Conservation (phyloP, 2,329 filamentous ascomycete species). For the Ciborinia camelliae region DNA sequence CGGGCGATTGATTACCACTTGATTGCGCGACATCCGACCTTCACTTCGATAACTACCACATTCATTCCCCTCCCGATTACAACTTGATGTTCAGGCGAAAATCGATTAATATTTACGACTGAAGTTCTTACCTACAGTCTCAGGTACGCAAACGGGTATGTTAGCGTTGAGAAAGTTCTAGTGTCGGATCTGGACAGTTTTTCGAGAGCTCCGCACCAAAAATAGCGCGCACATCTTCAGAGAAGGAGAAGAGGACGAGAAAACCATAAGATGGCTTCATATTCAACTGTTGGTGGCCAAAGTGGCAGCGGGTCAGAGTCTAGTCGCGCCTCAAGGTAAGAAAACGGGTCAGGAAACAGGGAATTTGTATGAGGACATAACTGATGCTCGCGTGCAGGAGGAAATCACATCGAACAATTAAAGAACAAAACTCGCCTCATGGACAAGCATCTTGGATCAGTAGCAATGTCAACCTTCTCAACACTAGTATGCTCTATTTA, state of each 20-base stretch:
- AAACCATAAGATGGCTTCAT: slow-evolving; percentile 30
- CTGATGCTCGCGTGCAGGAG: slow-evolving; percentile 25
- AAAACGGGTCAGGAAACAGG: neutral
- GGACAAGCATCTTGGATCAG: slow-evolving; percentile 86
- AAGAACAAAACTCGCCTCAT: slow-evolving; percentile 57
- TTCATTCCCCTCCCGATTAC: neutral
- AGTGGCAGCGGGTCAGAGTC: slow-evolving; percentile 31
- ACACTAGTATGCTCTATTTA: slow-evolving; percentile 73
- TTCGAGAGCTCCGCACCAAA: slow-evolving; percentile 6
- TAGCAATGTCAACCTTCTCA: slow-evolving; percentile 91
- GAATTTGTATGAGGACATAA: neutral
- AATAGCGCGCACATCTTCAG: neutral
- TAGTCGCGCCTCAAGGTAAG: slow-evolving; percentile 30
- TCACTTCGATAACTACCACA: neutral
- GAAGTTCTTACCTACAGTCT: too few relatives aligned
- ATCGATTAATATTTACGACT: neutral
- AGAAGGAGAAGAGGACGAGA: neutral
- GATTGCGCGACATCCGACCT: slow-evolving; percentile 13
- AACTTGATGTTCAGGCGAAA: slow-evolving; percentile 6
- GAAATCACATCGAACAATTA: slow-evolving; percentile 47
- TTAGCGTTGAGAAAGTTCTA: neutral
- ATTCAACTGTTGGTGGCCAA: slow-evolving; percentile 29
- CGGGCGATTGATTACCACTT: neutral
- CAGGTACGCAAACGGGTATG: slow-evolving; percentile 7
- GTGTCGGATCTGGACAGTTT: slow-evolving; percentile 9